phyloP scores from a whole-genome alignment of 2,329 filamentous ascomycete species.

The Aureobasidium namibiae region DNA sequence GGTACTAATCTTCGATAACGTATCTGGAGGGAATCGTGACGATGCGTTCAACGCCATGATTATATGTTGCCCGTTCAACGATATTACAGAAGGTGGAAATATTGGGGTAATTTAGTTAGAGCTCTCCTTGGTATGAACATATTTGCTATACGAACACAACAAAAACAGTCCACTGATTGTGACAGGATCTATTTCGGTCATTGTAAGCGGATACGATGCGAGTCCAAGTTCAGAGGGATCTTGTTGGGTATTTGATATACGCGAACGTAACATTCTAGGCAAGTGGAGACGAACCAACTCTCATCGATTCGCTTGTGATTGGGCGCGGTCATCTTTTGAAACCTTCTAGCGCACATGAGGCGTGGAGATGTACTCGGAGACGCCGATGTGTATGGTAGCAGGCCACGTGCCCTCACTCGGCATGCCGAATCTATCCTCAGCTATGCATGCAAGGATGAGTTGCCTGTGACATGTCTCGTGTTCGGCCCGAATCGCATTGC shows the following conservation, averaged over 20 bases:
- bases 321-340: background rate
- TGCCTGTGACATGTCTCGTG: background rate
- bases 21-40: background rate
- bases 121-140: background rate
- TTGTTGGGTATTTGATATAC: background rate
- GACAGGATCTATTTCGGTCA: background rate
- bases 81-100: background rate
- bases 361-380: background rate
- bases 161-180: background rate
- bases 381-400: background rate
- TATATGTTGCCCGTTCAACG: conserved; percentile 10
- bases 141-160: background rate
- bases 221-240: too few species aligned
- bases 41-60: conserved; percentile 4
- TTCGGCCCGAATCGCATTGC: background rate
- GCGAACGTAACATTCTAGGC: background rate
- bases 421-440: background rate
- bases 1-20: background rate
- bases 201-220: background rate
- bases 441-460: background rate
- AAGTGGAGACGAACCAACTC: background rate
- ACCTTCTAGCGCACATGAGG: background rate
- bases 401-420: background rate
- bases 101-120: background rate
- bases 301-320: background rate